Percentiles rank a stretch among this genome's conserved stretches.
Evolutionary conservation across 192 early-diverging fungal genomes (phyloP).

Genomic region (Coemansia interrupta): DNA sequence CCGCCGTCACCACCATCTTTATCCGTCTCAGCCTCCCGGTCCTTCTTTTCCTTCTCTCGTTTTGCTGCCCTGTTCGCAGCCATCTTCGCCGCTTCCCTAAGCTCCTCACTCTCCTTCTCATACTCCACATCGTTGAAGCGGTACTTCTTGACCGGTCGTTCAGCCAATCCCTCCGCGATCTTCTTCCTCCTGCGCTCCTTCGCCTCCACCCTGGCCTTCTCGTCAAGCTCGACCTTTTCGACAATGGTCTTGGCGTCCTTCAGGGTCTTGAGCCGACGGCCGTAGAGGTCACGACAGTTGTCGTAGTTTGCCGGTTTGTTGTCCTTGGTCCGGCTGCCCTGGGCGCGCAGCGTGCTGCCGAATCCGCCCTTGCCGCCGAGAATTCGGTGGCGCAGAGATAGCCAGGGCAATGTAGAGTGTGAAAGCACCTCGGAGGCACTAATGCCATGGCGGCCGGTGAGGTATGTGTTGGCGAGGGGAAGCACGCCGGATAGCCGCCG

Average conservation of each 20-base stretch:
- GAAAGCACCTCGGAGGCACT: conserved; percentile 16
- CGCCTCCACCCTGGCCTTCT: conserved; percentile 24
- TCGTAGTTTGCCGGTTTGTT: conserved; percentile 91
- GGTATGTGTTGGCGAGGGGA: conserved; percentile 4
- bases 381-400: conserved; percentile 36
- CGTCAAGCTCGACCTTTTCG: conserved; percentile 20
- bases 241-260: conserved; percentile 84
- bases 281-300: conserved; percentile 88
- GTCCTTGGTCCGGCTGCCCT: conserved; percentile 83
- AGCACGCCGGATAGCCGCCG: conserved; percentile 3
- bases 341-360: conserved; percentile 88
- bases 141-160: conserved; percentile 63
- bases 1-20: neutral
- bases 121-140: conserved; percentile 84
- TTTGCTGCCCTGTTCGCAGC: conserved; percentile 49
- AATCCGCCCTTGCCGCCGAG: conserved; percentile 96
- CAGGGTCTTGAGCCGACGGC: conserved; percentile 80
- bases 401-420: conserved; percentile 10
- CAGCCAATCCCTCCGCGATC: conserved; percentile 74
- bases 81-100: conserved; percentile 59
- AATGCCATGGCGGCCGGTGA: conserved; percentile 32
- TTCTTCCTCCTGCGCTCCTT: conserved; percentile 76
- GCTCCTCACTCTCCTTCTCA: conserved; percentile 61
- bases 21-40: neutral
- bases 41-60: conserved; percentile 4